Evolutionary conservation across 1,139 yeast species (phyloP), one percentile per base, ranked within the genome.

Genomic region (Pneumocystis canis): DNA sequence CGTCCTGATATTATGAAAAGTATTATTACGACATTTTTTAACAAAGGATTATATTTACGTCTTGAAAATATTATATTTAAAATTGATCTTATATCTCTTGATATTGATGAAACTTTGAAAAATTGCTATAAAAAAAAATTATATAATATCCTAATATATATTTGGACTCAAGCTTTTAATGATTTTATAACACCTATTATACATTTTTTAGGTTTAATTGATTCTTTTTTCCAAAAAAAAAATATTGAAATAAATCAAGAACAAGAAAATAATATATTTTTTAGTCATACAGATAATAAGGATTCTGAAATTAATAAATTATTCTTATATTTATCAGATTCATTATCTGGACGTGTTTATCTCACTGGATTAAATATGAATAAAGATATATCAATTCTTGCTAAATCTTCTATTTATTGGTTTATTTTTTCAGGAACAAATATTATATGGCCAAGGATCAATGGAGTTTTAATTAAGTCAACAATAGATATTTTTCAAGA

Each of bases 261-360:
- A 30, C 63, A 47, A 14, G 67, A 64, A 4, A 62, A 60, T 3
- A 65, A 39, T 67, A 11, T 25, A 25, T 25, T 47, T 47, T 11
- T n/a, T 47, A 5, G 9, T 6, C 5, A 47, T 47, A 25, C 25
- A 1, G 18, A 57, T 57, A 14, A 11, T 39, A 20, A 20, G 11
- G 3, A 5, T 35, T 57, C n/a, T 35, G 31, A 71, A 1, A 74
- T 72, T 0, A 68, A 69, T 7, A 78, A 77, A 66, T 81, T 82
- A 0, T 87, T 76, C 68, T 76, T 84, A 0, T 89, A 85, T 70
- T 71, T 89, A 68, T 78, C 89, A 0, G 84, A 82, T 68, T 75
- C 84, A n/a, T 74, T 88, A 58, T 84, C 89, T 0, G 94, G 95
- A 0, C 75, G 89, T 61, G 84, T 84, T 65, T 89, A 84, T 70